Base-by-base conservation (phyloP, 1,139 yeast genomes). In the Yamadazyma dushanensis region DNA sequence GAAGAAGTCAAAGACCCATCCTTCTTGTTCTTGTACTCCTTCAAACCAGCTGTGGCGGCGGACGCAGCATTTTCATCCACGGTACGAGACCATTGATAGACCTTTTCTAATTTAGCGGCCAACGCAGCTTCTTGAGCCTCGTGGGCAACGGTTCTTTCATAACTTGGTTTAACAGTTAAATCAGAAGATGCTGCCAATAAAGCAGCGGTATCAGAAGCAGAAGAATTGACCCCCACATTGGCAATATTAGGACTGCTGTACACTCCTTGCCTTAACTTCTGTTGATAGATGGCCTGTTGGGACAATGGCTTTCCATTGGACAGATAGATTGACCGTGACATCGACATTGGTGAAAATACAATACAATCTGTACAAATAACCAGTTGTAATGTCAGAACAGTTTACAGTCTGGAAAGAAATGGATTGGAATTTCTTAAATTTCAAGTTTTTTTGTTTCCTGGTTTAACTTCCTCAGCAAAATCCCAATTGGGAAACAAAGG, bases 151-250 rank as follows among this genome's bases (percentile, higher is more conserved):
- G 73, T 64, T 45, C 90, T 66, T 55, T 77, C 80, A 57, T 83
- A 83, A 14, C 68, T 51, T 10, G 88, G 80, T 44, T 73, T 76
- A 33, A 83, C 78, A 2, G 80, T 69, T 38, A 80, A 66, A 56
- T 80, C 85, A 9, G 84, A 63, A 6, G 80, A 73, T 4, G 85
- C 78, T 2, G 94, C 94, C 45, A 81, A 65, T 37, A 81, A 65
- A 0, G 92, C 92, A 31, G 94, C 94, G 3, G 85, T 77, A 54
- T 82, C 89, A 9, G 87, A 77, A 21, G 89, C 89, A 35, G 69
- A 67, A 40, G 77, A 68, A 49, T 73, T 74, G 38, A 86, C 92
- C 10, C 97, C 96, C 3, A 85, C 73, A 11, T 75, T 62, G 4
- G 80, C 78, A 35, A 68, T 70, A 9, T 86, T 80, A 2, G 96